These are phyloP conservation scores for Eimeria maxima DNA, from an alignment of 169 alveolate species.

Conservation along the genomic window DNA sequence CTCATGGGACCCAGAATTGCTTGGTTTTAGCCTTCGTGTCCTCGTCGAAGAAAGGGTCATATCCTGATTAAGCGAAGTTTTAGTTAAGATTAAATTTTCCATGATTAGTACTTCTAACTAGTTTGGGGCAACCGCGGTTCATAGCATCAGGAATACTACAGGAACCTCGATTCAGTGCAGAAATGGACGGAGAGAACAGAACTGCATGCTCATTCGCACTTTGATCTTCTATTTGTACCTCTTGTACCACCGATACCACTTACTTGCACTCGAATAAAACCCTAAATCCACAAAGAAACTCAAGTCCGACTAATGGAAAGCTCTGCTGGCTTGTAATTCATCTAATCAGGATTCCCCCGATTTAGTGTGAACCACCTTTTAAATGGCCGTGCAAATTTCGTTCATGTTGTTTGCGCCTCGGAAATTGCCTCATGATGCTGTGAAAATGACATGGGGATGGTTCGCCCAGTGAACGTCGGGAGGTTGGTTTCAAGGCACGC, in stretches of 20 bases:
- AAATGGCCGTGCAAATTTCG: background rate
- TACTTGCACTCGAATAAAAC: background rate
- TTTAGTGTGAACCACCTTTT: background rate
- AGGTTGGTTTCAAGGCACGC: too few species aligned
- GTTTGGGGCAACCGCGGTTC: too few species aligned
- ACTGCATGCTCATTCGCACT: background rate
- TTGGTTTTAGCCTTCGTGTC: background rate
- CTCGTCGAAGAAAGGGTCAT: background rate
- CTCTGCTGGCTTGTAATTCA: too few species aligned
- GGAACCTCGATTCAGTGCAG: background rate
- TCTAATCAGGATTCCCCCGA: too few species aligned
- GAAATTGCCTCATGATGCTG: background rate
- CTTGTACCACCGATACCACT: background rate
- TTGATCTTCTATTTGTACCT: background rate
- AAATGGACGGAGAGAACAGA: background rate
- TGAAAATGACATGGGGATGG: too few species aligned
- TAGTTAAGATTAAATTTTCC: too few species aligned
- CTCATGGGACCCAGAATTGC: background rate
- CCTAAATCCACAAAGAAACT: background rate
- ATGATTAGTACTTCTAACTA: too few species aligned
- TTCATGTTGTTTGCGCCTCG: background rate
- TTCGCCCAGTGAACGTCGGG: too few species aligned
- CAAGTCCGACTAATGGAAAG: background rate
- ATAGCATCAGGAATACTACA: background rate
- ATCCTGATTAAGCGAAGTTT: background rate